phyloP scores from a whole-genome alignment of 805 yeast genomes.

The Candida pini region DNA sequence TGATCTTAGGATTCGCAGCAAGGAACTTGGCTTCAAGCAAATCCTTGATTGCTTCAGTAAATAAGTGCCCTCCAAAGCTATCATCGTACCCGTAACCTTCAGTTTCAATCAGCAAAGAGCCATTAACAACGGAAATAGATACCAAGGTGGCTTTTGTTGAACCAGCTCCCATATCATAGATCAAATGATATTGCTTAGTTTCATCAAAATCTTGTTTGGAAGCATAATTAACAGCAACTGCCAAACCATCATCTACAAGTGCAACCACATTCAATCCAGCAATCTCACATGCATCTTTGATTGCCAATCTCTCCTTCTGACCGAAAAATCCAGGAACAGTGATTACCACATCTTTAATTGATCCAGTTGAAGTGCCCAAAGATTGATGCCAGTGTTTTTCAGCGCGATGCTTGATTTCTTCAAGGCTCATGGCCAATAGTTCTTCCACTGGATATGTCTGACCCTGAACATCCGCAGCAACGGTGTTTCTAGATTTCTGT shows the following conservation, averaged over 20 bases:
- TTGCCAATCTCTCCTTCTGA: conserved; percentile 61
- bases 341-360: conserved; percentile 54
- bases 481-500: conserved; percentile 42
- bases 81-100: conserved; percentile 68
- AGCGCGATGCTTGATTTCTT: conserved; percentile 62
- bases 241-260: conserved; percentile 85
- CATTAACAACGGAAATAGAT: conserved; percentile 43
- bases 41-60: conserved; percentile 62
- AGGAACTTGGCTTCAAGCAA: conserved; percentile 57
- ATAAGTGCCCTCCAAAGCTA: conserved; percentile 67
- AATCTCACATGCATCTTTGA: conserved; percentile 64
- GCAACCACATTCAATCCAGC: conserved; percentile 63
- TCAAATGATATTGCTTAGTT: conserved; percentile 54
- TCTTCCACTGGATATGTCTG: conserved; percentile 58
- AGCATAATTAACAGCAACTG: conserved; percentile 81
- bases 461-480: conserved; percentile 47
- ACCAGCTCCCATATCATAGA: conserved; percentile 92
- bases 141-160: conserved; percentile 85
- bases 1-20: conserved; percentile 34
- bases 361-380: conserved; percentile 33
- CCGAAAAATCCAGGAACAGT: conserved; percentile 72
- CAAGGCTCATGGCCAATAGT: conserved; percentile 73
- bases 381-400: conserved; percentile 50
- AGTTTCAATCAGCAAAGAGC: conserved; percentile 46
- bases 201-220: conserved; percentile 41